phyloP scores from a whole-genome alignment of 2,329 filamentous ascomycete species.

The Fusarium drepaniforme region DNA sequence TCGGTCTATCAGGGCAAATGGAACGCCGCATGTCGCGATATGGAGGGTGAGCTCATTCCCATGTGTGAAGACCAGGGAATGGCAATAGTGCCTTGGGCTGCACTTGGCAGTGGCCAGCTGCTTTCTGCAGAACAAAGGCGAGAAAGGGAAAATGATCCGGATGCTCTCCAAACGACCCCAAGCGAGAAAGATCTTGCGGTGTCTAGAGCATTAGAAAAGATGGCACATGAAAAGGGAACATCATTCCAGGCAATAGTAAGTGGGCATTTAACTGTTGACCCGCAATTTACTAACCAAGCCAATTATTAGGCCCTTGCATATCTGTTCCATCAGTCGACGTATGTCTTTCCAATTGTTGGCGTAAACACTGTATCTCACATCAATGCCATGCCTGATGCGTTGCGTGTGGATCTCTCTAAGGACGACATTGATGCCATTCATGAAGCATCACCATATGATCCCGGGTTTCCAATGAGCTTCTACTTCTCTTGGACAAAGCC shows the following conservation, averaged over 20 bases:
- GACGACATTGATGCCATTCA: slow-evolving; percentile 15
- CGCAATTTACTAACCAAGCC: neutral
- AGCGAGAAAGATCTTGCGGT: neutral
- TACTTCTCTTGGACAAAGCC: neutral
- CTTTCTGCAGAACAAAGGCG: slow-evolving; percentile 1
- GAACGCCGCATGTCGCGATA: slow-evolving; percentile 41
- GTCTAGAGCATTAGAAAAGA: slow-evolving; percentile 11
- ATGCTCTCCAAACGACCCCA: neutral
- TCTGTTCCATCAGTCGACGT: slow-evolving; percentile 20
- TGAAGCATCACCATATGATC: slow-evolving; percentile 10
- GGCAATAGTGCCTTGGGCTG: slow-evolving; percentile 61
- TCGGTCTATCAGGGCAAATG: slow-evolving; percentile 48
- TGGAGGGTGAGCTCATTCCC: slow-evolving; percentile 49
- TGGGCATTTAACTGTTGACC: neutral
- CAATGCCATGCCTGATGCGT: slow-evolving; percentile 7
- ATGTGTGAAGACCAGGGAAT: slow-evolving; percentile 49
- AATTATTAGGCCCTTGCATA: slow-evolving; percentile 20
- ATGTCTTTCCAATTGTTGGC: slow-evolving; percentile 27
- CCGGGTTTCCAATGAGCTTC: slow-evolving; percentile 19
- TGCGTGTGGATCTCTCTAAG: slow-evolving; percentile 8
- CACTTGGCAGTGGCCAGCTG: slow-evolving; percentile 15
- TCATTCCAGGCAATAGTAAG: slow-evolving; percentile 22
- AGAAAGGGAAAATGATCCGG: neutral
- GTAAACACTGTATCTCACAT: slow-evolving; percentile 24
- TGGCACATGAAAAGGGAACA: slow-evolving; percentile 13